These are phyloP conservation scores for Lachnellula cervina DNA, from an alignment of 2,329 filamentous ascomycete genomes.

Conservation along the genomic window DNA sequence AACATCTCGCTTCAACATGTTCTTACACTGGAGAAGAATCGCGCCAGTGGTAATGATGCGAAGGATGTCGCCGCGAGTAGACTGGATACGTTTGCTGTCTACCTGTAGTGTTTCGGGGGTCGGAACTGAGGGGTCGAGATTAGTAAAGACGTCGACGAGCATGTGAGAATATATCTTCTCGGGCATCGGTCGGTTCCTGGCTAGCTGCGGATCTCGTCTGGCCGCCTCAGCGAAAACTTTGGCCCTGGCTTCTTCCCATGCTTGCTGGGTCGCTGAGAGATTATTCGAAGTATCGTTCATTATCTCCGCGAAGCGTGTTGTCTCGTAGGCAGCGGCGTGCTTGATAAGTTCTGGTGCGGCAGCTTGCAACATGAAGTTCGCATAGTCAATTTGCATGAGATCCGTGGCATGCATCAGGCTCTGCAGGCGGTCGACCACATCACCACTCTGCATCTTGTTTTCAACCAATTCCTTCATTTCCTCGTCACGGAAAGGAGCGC, in stretches of 20 bases:
- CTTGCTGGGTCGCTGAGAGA: slow-evolving; percentile 56
- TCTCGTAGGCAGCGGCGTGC: slow-evolving; percentile 68
- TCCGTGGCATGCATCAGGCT: slow-evolving; percentile 72
- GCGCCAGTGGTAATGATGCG: slow-evolving; percentile 69
- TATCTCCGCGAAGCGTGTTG: slow-evolving; percentile 64
- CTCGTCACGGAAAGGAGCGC: slow-evolving; percentile 73
- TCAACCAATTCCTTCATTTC: slow-evolving; percentile 66
- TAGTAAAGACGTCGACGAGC: slow-evolving; percentile 70
- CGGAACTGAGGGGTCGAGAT: slow-evolving; percentile 50
- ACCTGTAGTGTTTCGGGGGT: slow-evolving; percentile 71
- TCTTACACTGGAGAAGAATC: slow-evolving; percentile 75
- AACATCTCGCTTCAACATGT: slow-evolving; percentile 75
- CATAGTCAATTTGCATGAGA: slow-evolving; percentile 72
- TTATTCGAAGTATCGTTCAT: slow-evolving; percentile 51
- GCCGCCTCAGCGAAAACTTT: slow-evolving; percentile 63
- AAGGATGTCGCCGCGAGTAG: slow-evolving; percentile 52
- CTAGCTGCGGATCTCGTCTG: slow-evolving; percentile 62
- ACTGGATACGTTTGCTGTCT: slow-evolving; percentile 58
- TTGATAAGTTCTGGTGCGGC: slow-evolving; percentile 67
- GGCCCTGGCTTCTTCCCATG: slow-evolving; percentile 60
- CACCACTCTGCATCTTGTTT: slow-evolving; percentile 53
- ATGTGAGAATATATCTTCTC: slow-evolving; percentile 73
- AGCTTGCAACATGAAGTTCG: slow-evolving; percentile 72
- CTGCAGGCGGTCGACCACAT: slow-evolving; percentile 71
- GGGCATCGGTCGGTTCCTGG: slow-evolving; percentile 57